Base-by-base conservation (phyloP, 352 stramenopile species). In the Pythium coloratum region DNA sequence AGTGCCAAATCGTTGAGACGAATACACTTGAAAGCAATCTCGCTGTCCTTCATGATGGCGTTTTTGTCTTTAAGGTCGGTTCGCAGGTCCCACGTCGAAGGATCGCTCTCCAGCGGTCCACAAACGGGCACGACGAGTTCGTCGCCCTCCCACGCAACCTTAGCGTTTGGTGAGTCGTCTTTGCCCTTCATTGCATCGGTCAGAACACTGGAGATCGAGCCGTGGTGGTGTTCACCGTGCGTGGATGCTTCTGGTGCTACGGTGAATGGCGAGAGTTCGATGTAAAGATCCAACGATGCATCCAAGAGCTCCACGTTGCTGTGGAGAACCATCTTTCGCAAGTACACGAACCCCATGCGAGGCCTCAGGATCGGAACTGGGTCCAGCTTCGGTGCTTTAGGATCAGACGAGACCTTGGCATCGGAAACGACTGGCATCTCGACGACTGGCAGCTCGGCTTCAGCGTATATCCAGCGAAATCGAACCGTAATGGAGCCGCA, bases 31-130 rank as follows among this genome's bases (percentile, higher is more conserved):
- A 53, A 42, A 12, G 72, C 76, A 20, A 84, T 63, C 5, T 73
- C 59, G 4, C 57, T 68, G 32, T 86, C 78, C 46, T 70, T 73
- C 46, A 76, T 72, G 47, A 84, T 78, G 0, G 76, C 76, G 51
- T 84, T 79, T 44, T 82, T 84, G 64, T 87, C 78, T 26, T 80
- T 80, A 9, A 87, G 47, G 10, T 75, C 64, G 44, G 82, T 33
- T 3, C 34, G 18, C 16, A 82, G 34, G 26, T 69, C 62, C 2
- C 38, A 33, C 2, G 28, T 32, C 13, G 32, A 20, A 18, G 32
- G 36, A 20, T 34, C 49, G 12, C 20, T 40, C 32, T 66, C 50
- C 10, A 36, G 26, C 2, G 67, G 42, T 3, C 71, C 38, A 14
- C 71, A 67, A 57, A 74, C 32, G 6, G 76, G 73, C 44, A 80